Percentiles rank a stretch among this genome's conserved stretches.
These are phyloP conservation scores for Dendryphion nanum DNA, from an alignment of 2,329 filamentous ascomycete species.

Conservation along the genomic window DNA sequence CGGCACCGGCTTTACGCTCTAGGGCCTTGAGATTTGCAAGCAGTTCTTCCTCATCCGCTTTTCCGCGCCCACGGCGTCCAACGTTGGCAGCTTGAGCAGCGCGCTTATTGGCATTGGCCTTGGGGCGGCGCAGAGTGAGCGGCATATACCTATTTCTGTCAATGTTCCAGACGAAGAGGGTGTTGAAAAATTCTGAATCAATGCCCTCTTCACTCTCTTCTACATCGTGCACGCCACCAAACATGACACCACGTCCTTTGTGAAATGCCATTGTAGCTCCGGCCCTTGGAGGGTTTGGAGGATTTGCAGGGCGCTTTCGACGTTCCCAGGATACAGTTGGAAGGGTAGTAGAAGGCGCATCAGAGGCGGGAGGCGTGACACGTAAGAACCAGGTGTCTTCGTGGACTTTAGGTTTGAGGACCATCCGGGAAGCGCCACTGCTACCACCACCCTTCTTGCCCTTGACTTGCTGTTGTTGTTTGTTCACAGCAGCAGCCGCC, in stretches of 20 bases:
- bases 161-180: conserved; percentile 88
- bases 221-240: conserved; percentile 92
- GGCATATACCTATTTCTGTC: conserved; percentile 95
- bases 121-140: conserved; percentile 71
- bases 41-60: conserved; percentile 89
- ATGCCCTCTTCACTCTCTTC: conserved; percentile 92
- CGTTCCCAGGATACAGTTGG: conserved; percentile 87
- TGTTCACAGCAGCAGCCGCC: conserved; percentile 52
- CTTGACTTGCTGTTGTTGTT: conserved; percentile 52
- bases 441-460: conserved; percentile 48
- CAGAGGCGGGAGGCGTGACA: conserved; percentile 68
- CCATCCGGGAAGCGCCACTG: conserved; percentile 64
- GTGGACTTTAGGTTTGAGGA: conserved; percentile 83
- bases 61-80: conserved; percentile 64
- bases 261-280: conserved; percentile 94
- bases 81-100: conserved; percentile 37
- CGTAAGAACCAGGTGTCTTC: conserved; percentile 94
- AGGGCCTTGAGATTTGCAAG: conserved; percentile 82
- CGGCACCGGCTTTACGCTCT: conserved; percentile 69
- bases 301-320: conserved; percentile 87
- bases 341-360: conserved; percentile 62
- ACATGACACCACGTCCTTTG: conserved; percentile 87
- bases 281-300: conserved; percentile 77
- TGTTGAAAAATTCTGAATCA: conserved; percentile 96
- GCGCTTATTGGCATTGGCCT: conserved; percentile 63